Evolutionary conservation across 2,329 filamentous ascomycete species (phyloP), one percentile per base, ranked within the genome.

Genomic region (Xylaria sp.): DNA sequence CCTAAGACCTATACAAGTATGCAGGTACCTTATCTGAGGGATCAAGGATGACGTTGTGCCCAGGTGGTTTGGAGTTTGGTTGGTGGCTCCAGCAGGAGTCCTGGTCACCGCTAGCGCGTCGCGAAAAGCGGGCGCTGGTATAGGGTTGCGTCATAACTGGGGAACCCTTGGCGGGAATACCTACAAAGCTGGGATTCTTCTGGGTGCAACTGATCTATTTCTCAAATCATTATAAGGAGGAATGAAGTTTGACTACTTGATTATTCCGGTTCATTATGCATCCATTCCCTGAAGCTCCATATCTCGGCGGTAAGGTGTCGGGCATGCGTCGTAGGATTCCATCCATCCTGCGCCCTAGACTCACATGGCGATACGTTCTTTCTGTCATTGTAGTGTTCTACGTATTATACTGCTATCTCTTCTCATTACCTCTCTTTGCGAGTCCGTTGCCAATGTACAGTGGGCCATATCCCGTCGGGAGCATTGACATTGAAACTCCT

Each of bases 401-500:
- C 55, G 60, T 77, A 3, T 44, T 79, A 29, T 77, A 78, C 60
- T 80, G 79, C 63, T 73, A 76, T 52, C 5, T 80, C 46, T 73
- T 74, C 40, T 74, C 75, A 33, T 69, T 74, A 19, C 81, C 80
- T 3, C 73, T 81, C 15, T 76, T 83, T 59, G 79, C 79, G 0
- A 78, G 77, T 23, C 74, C 74, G 3, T 69, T 83, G 6, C 81
- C 81, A 1, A 60, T 69, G 19, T 81, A 82, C 67, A 77, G 76
- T 9, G 81, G 81, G 0, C 75, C 75, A 0, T 76, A 82, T 58
- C 71, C 72, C 3, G 81, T 83, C 19, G 81, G 81, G 23, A 72
- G 78, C 11, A 71, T 83, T 44, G 81, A 84, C 63, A 67, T 84
- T 29, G 81, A 84, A 60, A 66, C 66, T 11, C 70, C 75, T 3